These are phyloP conservation scores for Protea cynaroides DNA, from an alignment of 164 flowering plant species.

Conservation along the genomic window DNA sequence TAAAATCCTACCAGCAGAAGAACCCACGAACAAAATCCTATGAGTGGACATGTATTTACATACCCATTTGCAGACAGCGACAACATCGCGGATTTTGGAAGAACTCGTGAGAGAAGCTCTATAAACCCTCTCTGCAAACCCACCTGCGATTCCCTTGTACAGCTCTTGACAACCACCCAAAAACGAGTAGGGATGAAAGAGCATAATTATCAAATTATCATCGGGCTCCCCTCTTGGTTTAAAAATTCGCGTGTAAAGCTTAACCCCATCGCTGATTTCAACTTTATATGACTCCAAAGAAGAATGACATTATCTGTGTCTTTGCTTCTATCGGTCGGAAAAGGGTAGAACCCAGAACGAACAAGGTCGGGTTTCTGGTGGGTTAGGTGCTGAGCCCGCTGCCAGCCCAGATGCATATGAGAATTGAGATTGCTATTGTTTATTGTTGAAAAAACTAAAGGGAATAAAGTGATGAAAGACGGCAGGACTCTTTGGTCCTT, in stretches of 20 bases:
- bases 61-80: conserved; percentile 68
- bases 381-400: no score
- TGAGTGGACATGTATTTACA: conserved; percentile 29
- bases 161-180: conserved; percentile 86
- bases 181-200: conserved; percentile 73
- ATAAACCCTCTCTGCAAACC: conserved; percentile 56
- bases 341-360: no score
- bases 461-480: no score
- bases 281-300: conserved; percentile 42
- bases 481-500: no score
- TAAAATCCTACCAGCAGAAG: conserved; percentile 61
- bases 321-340: no score
- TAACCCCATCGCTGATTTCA: conserved; percentile 53
- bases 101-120: conserved; percentile 67
- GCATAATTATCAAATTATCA: conserved; percentile 39
- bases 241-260: conserved; percentile 52
- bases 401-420: no score
- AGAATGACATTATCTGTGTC: background rate
- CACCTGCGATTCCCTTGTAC: conserved; percentile 69
- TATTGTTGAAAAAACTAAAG: no score
- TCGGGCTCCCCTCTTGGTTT: conserved; percentile 33
- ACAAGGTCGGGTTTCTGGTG: no score
- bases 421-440: no score
- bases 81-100: conserved; percentile 67
- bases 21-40: conserved; percentile 66